Evolutionary conservation across 306 rosid genomes (phyloP).

Genomic region (Prunus davidiana): DNA sequence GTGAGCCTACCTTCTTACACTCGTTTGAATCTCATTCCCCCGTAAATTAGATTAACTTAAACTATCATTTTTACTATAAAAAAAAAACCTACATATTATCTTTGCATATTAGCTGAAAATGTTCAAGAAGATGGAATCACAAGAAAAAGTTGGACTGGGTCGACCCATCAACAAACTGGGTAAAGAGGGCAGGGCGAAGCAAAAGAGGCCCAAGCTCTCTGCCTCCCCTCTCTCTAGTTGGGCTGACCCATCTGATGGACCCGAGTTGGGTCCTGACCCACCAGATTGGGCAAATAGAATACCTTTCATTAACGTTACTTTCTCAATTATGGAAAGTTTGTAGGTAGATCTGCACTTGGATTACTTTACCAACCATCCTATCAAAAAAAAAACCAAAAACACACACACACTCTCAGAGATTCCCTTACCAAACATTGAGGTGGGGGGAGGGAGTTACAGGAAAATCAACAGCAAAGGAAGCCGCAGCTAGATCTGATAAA

Average conservation of each 20-base stretch:
- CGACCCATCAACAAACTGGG: not conserved
- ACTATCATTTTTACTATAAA: fast-evolving
- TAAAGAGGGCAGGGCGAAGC: too few species aligned
- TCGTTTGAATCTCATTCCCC: too few species aligned
- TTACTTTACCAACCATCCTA: not conserved
- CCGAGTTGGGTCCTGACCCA: not conserved
- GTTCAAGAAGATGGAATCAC: not conserved
- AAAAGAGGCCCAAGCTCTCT: too few species aligned
- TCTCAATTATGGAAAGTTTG: not conserved
- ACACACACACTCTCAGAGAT: not conserved
- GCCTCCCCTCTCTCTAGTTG: not conserved
- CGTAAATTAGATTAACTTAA: too few species aligned
- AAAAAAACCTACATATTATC: too few species aligned
- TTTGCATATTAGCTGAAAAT: too few species aligned
- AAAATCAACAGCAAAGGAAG: not conserved
- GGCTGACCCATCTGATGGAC: not conserved
- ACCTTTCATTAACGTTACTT: not conserved
- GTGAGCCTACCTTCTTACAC: too few species aligned
- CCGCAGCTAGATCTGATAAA: constrained; percentile 2
- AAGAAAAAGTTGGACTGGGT: not conserved
- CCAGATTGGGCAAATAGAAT: too few species aligned
- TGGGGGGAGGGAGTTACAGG: not conserved
- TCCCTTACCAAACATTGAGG: not conserved
- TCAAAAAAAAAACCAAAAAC: not conserved
- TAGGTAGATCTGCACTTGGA: not conserved